phyloP scores from a whole-genome alignment of 2,329 filamentous ascomycete species.

The Botrytis sinoallii region DNA sequence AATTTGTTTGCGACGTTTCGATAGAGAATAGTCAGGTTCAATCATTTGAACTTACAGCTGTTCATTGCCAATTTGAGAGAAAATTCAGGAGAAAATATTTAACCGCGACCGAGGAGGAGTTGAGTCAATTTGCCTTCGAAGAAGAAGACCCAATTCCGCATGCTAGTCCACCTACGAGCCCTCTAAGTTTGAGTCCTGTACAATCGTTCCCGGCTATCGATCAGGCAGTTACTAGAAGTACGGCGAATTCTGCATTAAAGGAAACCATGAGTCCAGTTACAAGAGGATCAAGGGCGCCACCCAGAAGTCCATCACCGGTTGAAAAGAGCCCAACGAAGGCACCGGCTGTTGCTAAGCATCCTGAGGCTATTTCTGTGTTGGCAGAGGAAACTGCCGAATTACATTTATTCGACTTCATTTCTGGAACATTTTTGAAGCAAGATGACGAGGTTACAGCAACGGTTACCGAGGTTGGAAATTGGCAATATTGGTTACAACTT shows the following conservation, averaged over 20 bases:
- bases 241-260: conserved; percentile 48
- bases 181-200: conserved; percentile 41
- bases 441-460: conserved; percentile 65
- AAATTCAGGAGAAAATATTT: conserved; percentile 82
- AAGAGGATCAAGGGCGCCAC: conserved; percentile 23
- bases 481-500: conserved; percentile 95
- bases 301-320: conserved; percentile 29
- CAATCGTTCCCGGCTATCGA: conserved; percentile 27
- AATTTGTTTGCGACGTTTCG: conserved; percentile 87
- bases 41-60: conserved; percentile 76
- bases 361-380: conserved; percentile 69
- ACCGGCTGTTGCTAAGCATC: conserved; percentile 58
- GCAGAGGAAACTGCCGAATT: conserved; percentile 76
- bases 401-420: conserved; percentile 88
- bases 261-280: conserved; percentile 33
- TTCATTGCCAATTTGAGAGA: conserved; percentile 96
- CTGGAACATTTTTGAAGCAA: conserved; percentile 69
- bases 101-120: conserved; percentile 75
- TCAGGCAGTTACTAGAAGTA: conserved; percentile 27
- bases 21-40: conserved; percentile 68
- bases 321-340: conserved; percentile 53
- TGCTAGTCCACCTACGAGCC: conserved; percentile 57
- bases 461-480: conserved; percentile 82
- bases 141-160: conserved; percentile 61
- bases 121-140: conserved; percentile 78